These are phyloP conservation scores for Phascolomyces articulosus DNA, from an alignment of 371 early-diverging fungal species.

Conservation along the genomic window DNA sequence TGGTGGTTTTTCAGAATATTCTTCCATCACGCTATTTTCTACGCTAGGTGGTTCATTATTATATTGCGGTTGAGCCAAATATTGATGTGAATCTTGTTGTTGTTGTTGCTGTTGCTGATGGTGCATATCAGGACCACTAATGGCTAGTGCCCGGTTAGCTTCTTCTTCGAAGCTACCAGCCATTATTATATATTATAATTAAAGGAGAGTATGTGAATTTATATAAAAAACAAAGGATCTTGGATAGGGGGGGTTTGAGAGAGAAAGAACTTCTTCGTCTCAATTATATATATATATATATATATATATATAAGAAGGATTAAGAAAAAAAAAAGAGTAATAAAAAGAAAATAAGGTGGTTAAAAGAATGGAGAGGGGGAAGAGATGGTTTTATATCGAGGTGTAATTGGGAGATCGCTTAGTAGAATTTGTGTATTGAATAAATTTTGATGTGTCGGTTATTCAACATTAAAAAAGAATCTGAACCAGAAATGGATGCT, in stretches of 20 bases:
- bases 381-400: constrained; percentile 1
- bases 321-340: background rate
- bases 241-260: background rate
- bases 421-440: background rate
- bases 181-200: background rate
- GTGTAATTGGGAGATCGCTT: background rate
- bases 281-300: too few relatives aligned
- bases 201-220: background rate
- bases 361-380: background rate
- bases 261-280: constrained; percentile 8
- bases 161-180: background rate
- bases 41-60: constrained; percentile 7
- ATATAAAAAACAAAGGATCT: background rate
- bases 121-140: constrained; percentile 43
- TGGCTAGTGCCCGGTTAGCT: constrained; percentile 3
- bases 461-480: background rate
- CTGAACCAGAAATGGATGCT: constrained; percentile 11
- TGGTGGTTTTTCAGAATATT: constrained; percentile 47
- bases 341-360: constrained; percentile 10
- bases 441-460: constrained; percentile 4
- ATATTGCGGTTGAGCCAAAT: constrained; percentile 15
- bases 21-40: constrained; percentile 34
- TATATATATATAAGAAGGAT: too few relatives aligned
- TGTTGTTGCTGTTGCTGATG: constrained; percentile 62
- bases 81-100: constrained; percentile 67